phyloP scores from a whole-genome alignment of 2,329 filamentous ascomycete genomes.

The Westerdykella aurantiaca region DNA sequence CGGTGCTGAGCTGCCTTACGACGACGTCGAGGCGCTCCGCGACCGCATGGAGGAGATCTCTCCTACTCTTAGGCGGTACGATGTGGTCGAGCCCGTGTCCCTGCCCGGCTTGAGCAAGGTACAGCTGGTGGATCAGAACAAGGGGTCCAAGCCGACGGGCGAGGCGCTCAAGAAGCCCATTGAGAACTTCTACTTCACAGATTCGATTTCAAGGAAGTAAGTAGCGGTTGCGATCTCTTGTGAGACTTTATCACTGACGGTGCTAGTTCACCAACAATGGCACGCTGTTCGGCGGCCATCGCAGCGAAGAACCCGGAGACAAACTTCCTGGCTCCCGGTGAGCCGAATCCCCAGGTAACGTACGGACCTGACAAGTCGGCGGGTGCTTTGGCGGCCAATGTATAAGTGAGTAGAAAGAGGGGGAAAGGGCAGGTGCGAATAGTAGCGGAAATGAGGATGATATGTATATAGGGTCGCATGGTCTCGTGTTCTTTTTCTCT shows the following conservation, averaged over 20 bases:
- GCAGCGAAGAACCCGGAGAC: slow-evolving; percentile 50
- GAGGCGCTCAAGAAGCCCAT: slow-evolving; percentile 76
- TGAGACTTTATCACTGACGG: slow-evolving; percentile 6
- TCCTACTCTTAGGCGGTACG: slow-evolving; percentile 82
- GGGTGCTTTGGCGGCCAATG: neutral
- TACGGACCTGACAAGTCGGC: slow-evolving; percentile 32
- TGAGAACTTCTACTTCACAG: slow-evolving; percentile 97
- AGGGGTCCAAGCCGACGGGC: slow-evolving; percentile 69
- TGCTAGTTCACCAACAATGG: slow-evolving; percentile 90
- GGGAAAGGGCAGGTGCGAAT: no score
- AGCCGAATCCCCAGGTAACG: slow-evolving; percentile 37
- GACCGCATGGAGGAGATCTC: slow-evolving; percentile 95
- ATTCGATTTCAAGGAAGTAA: slow-evolving; percentile 91
- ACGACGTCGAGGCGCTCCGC: slow-evolving; percentile 81
- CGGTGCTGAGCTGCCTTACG: slow-evolving; percentile 79
- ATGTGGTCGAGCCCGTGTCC: slow-evolving; percentile 73
- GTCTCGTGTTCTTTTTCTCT: neutral
- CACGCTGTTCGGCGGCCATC: slow-evolving; percentile 91
- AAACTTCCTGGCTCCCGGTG: slow-evolving; percentile 49
- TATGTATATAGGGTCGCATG: neutral
- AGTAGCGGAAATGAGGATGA: neutral
- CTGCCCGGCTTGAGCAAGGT: slow-evolving; percentile 80
- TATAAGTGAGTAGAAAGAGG: no score
- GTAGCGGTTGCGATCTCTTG: slow-evolving; percentile 24
- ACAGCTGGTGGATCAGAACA: slow-evolving; percentile 94